phyloP scores from a whole-genome alignment of 768 basidiomycete species.

The Neoboletus subvelutipes region DNA sequence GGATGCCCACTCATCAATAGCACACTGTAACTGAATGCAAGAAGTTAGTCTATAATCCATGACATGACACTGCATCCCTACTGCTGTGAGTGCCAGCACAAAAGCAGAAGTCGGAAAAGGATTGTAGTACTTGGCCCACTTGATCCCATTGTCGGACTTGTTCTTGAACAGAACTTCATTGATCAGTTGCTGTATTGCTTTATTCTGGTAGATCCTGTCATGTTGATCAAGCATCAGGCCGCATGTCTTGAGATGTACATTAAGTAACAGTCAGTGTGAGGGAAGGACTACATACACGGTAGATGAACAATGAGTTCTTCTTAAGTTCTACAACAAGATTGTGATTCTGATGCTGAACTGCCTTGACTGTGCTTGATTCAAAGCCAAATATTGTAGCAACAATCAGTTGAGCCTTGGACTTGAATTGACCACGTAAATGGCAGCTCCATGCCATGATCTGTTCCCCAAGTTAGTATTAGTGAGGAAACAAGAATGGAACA shows the following conservation, averaged over 20 bases:
- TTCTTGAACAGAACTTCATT: no score
- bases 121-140: no score
- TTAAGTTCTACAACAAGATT: neutral
- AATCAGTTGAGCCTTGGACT: neutral
- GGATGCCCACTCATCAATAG: neutral
- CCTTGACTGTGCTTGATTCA: neutral
- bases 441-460: neutral
- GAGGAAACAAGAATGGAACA: neutral
- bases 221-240: no score
- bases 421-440: neutral
- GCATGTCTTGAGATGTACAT: no score
- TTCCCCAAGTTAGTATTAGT: neutral
- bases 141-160: no score
- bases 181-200: no score
- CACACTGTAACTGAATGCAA: neutral
- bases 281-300: neutral
- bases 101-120: no score
- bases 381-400: neutral
- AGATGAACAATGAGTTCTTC: neutral
- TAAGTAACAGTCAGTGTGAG: neutral
- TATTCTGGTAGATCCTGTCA: no score
- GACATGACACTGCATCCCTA: no score
- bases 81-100: no score
- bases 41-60: neutral
- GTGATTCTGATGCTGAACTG: neutral